These are phyloP conservation scores for Termitomyces sp. DNA, from an alignment of 768 basidiomycete species.

Conservation along the genomic window DNA sequence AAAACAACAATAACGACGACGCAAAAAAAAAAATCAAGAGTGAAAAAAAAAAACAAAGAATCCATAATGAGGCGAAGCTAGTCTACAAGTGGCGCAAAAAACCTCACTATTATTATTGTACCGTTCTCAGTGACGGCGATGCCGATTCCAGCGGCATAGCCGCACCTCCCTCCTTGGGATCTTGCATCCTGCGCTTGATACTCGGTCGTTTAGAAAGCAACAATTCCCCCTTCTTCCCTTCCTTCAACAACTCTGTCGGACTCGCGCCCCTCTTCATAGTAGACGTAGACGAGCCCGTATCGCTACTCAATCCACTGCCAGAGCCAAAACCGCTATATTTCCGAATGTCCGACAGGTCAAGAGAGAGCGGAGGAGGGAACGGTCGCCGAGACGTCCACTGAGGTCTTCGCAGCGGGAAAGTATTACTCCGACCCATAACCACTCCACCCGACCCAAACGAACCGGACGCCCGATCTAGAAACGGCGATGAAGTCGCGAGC, in stretches of 20 bases:
- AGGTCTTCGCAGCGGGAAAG: neutral
- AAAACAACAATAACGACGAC: too few species aligned
- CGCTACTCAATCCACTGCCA: slow-evolving; percentile 2
- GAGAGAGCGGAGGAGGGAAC: neutral
- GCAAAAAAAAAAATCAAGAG: neutral
- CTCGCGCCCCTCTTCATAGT: slow-evolving; percentile 64
- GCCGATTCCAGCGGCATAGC: neutral
- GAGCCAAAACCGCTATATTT: slow-evolving; percentile 1
- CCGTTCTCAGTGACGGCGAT: slow-evolving; percentile 7
- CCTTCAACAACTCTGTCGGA: slow-evolving; percentile 62
- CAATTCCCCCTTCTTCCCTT: slow-evolving; percentile 51
- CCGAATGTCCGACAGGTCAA: neutral
- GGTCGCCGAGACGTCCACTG: neutral
- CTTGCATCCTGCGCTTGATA: slow-evolving; percentile 38
- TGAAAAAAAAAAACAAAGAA: too few species aligned
- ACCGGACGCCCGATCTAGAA: neutral
- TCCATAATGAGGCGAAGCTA: neutral
- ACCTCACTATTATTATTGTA: neutral
- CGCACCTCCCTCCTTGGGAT: neutral
- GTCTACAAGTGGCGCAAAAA: neutral
- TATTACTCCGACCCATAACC: neutral
- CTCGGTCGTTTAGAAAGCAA: slow-evolving; percentile 63
- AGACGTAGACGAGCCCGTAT: slow-evolving; percentile 26
- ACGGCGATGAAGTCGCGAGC: neutral
- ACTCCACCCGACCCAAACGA: neutral